Evolutionary conservation across 2,329 filamentous ascomycete species (phyloP), one percentile per base, ranked within the genome.

Genomic region (Diaporthe longicolla): DNA sequence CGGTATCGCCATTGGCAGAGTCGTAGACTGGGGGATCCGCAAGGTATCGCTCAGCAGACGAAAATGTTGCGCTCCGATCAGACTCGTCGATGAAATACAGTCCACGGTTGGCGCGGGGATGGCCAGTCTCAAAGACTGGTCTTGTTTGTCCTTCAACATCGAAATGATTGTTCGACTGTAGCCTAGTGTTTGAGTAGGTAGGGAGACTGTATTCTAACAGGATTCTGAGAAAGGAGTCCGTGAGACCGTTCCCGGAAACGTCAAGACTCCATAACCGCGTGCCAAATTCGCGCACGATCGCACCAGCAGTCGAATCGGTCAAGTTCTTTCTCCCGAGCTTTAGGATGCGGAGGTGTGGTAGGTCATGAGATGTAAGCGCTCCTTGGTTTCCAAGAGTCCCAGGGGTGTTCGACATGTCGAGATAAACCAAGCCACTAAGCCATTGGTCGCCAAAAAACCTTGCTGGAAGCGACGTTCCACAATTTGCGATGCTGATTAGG

Each of bases 241-340:
- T 87, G 13, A 92, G 78, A 15, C 82, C 84, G 76, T 92, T 92
- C 8, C 84, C 70, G 50, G 84, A 82, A 0, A 92, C 66, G 75
- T 92, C 89, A 6, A 92, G 78, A 76, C 89, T 90, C 89, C 90
- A 92, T 15, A 92, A 79, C 37, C 83, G 85, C 15, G 74, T 74
- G 6, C 76, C 73, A 63, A 84, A 84, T 7, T 79, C 76, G 73
- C 78, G 76, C 78, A 88, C 77, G 54, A 85, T 75, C 4, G 79
- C 55, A 0, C 80, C 72, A 3, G 83, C 80, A 2, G 82, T 79
- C 1, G 72, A 71, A 73, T 89, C 84, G 29, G 87, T 85, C 29
- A 91, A 77, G 73, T 87, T 85, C 29, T 87, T 83, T 2, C 84
- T 82, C 61, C 83, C 82, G 0, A 86, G 80, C 77, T 90, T 91